These are phyloP conservation scores for Corynespora cassiicola DNA, from an alignment of 2,329 filamentous ascomycete genomes.

Conservation along the genomic window DNA sequence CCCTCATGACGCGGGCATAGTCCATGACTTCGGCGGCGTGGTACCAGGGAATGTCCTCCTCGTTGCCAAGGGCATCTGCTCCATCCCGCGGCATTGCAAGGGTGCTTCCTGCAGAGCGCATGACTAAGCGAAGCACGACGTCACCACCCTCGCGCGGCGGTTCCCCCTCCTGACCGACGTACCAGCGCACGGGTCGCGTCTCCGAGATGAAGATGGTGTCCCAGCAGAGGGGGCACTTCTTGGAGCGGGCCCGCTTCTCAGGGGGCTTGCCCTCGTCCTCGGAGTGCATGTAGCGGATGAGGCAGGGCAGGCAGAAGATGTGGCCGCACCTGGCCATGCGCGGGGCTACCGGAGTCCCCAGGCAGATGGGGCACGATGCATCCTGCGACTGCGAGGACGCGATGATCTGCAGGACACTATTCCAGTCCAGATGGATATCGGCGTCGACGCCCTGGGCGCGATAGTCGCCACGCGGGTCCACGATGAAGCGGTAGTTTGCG, in stretches of 20 bases:
- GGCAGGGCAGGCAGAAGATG: slow-evolving; percentile 92
- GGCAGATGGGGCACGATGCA: slow-evolving; percentile 90
- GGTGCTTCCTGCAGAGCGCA: slow-evolving; percentile 79
- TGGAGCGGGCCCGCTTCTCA: slow-evolving; percentile 79
- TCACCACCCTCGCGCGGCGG: slow-evolving; percentile 84
- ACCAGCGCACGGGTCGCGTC: slow-evolving; percentile 87
- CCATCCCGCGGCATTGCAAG: slow-evolving; percentile 87
- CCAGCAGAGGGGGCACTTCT: slow-evolving; percentile 96
- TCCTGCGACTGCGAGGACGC: slow-evolving; percentile 89
- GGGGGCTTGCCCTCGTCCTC: slow-evolving; percentile 67
- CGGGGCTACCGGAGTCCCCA: slow-evolving; percentile 89
- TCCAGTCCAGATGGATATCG: slow-evolving; percentile 90
- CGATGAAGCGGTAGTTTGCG: slow-evolving; percentile 96
- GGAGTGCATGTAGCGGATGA: slow-evolving; percentile 95
- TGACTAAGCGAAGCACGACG: slow-evolving; percentile 86
- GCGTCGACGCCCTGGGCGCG: slow-evolving; percentile 81
- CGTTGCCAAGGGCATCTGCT: slow-evolving; percentile 70
- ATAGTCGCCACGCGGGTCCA: slow-evolving; percentile 82
- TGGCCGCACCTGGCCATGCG: slow-evolving; percentile 98
- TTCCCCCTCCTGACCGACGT: slow-evolving; percentile 83
- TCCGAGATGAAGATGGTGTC: slow-evolving; percentile 94
- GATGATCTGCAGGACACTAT: slow-evolving; percentile 86
- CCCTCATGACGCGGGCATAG: slow-evolving; percentile 95
- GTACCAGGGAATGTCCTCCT: slow-evolving; percentile 90
- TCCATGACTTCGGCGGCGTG: slow-evolving; percentile 93